Evolutionary conservation across 495 filamentous ascomycete genomes (phyloP).

Genomic region (Neurospora tetrasperma): DNA sequence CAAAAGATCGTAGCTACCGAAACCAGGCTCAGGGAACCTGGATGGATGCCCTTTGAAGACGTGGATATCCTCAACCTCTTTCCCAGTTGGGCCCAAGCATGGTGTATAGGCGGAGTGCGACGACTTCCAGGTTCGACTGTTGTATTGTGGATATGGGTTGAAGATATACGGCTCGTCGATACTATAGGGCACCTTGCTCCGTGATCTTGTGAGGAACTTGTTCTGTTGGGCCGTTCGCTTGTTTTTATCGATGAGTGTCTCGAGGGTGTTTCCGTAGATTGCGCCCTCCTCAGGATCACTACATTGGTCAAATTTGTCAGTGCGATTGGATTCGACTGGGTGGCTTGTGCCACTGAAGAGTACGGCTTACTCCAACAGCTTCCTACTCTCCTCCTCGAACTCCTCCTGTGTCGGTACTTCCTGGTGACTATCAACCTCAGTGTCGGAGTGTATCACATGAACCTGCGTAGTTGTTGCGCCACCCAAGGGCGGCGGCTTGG

Average conservation of each 20-base stretch:
- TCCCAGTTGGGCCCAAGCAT: conserved; percentile 28
- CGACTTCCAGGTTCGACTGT: conserved; percentile 23
- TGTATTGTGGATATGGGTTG: conserved; percentile 41
- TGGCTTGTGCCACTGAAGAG: too few species aligned
- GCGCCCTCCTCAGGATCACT: conserved; percentile 24
- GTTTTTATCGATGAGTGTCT: conserved; percentile 25
- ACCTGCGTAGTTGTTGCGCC: background rate
- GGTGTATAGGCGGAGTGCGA: conserved; percentile 22
- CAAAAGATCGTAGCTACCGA: conserved; percentile 66
- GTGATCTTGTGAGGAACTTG: conserved; percentile 16
- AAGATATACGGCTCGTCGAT: conserved; percentile 28
- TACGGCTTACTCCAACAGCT: conserved; percentile 27
- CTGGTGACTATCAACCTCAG: background rate
- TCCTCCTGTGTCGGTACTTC: conserved; percentile 17
- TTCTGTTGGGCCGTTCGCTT: conserved; percentile 14
- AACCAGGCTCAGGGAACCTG: conserved; percentile 64
- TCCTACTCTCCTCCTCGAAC: conserved; percentile 31
- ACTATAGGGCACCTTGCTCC: conserved; percentile 18
- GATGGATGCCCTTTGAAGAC: conserved; percentile 52
- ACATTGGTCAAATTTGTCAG: conserved; percentile 7
- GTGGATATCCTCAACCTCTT: conserved; percentile 22
- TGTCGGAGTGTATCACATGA: background rate
- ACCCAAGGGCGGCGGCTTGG: background rate
- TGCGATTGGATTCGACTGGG: background rate
- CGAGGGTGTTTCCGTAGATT: conserved; percentile 40